A percentile compares a stretch with the other conserved stretches of the same genome.
Conservation (phyloP, 805 yeast species). For the Cyberlindnera nakhonratchasimensis region DNA sequence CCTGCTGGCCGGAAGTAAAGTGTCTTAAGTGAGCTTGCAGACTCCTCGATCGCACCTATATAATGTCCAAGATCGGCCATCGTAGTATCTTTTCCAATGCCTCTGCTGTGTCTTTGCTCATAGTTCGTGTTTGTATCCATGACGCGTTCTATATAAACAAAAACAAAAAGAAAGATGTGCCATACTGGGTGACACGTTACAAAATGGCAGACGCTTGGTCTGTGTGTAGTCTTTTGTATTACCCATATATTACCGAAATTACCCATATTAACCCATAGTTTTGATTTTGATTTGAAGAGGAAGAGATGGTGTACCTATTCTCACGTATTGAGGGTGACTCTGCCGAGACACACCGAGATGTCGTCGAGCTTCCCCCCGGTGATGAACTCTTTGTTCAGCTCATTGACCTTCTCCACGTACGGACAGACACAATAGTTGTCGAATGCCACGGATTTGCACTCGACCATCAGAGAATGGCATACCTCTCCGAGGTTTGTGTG, state of each 20-base stretch:
- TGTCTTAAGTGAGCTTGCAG: conserved; percentile 21
- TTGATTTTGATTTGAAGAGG: too few species aligned
- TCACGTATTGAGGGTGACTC: conserved; percentile 30
- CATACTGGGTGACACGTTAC: neutral
- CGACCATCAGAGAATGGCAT: conserved; percentile 38
- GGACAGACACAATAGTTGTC: conserved; percentile 53
- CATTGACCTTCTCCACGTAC: conserved; percentile 47
- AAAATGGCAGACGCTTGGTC: neutral
- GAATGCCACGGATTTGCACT: conserved; percentile 47
- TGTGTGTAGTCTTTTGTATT: too few species aligned
- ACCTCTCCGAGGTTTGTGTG: conserved; percentile 35
- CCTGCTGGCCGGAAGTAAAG: conserved; percentile 56
- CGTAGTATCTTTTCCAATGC: neutral
- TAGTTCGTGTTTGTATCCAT: neutral
- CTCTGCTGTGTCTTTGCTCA: neutral
- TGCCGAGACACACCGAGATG: conserved; percentile 48
- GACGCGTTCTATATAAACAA: neutral
- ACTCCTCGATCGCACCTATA: conserved; percentile 14
- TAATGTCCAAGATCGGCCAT: conserved; percentile 18
- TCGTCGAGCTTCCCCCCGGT: conserved; percentile 56
- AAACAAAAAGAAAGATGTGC: too few species aligned
- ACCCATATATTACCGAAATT: too few species aligned
- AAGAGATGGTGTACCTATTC: too few species aligned
- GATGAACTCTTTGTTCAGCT: conserved; percentile 33
- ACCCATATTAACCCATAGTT: too few species aligned